Conservation (phyloP, 257 asterid genomes). For the Fraxinus cuspidata region DNA sequence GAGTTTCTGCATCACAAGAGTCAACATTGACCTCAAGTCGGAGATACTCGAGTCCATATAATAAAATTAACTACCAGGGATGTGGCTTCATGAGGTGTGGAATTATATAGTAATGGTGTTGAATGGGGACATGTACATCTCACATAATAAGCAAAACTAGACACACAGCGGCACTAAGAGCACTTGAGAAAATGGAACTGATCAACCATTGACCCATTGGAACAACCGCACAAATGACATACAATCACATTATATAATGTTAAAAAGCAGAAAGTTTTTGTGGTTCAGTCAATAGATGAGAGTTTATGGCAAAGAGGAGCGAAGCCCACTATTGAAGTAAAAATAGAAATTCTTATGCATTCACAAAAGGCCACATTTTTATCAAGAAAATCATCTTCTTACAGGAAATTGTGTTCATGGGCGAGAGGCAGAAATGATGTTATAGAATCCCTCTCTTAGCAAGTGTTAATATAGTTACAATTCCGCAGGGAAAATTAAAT, state of each 20-base stretch:
- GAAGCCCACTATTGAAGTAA: too few species aligned
- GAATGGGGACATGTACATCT: too few species aligned
- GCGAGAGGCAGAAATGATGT: not conserved
- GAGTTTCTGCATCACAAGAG: slow-evolving; percentile 51
- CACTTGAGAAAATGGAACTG: not conserved
- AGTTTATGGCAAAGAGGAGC: too few species aligned
- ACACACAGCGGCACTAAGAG: too few species aligned
- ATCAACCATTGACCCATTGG: not conserved
- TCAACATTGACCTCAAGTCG: not conserved
- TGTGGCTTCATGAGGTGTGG: too few species aligned
- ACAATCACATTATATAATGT: not conserved
- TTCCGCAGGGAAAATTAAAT: not conserved
- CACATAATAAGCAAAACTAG: not conserved
- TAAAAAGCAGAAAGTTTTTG: too few species aligned
- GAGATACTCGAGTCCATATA: not conserved
- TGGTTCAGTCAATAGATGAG: too few species aligned
- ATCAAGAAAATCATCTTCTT: not conserved
- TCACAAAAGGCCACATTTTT: too few species aligned
- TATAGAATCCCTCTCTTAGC: not conserved
- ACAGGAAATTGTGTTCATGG: not conserved
- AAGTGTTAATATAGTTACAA: not conserved
- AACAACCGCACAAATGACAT: not conserved
- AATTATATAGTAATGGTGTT: too few species aligned
- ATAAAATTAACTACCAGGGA: too few species aligned
- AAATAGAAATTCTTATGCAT: not conserved